phyloP scores from a whole-genome alignment of 441 rosid genomes.

The Cnidoscolus chayamansa region DNA sequence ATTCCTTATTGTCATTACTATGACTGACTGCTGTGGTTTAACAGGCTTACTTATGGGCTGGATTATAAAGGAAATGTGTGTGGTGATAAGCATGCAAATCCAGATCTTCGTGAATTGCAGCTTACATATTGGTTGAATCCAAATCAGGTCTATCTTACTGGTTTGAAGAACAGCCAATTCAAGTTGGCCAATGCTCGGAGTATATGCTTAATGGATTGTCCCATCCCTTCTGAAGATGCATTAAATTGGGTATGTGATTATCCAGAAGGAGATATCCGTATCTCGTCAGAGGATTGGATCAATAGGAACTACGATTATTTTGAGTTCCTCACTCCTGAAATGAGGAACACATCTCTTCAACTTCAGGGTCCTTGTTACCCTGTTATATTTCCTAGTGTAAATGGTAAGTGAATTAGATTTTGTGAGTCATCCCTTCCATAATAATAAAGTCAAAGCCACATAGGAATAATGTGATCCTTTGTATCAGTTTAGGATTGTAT shows the following conservation, averaged over 20 bases:
- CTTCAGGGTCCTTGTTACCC: conserved; percentile 99
- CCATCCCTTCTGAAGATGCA: conserved; percentile 69
- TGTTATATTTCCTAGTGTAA: conserved; percentile 80
- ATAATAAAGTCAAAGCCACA: not conserved
- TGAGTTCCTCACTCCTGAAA: conserved; percentile 88
- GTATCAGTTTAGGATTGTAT: conserved; percentile 2
- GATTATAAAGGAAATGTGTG: conserved; percentile 97
- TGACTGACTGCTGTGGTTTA: conserved; percentile 27
- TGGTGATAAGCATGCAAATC: conserved; percentile 76
- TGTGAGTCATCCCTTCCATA: not conserved
- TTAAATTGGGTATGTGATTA: conserved; percentile 96
- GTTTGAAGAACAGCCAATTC: conserved; percentile 70
- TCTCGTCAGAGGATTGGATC: conserved; percentile 78
- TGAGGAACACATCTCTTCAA: conserved; percentile 89
- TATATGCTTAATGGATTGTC: conserved; percentile 89
- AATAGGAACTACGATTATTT: conserved; percentile 86
- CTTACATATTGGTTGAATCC: conserved; percentile 92
- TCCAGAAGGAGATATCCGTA: conserved; percentile 91
- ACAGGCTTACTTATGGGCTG: conserved; percentile 85
- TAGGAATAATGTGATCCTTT: not conserved
- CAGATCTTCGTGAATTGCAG: conserved; percentile 69
- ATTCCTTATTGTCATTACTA: conserved; percentile 5
- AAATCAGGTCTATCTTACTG: conserved; percentile 93
- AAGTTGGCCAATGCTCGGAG: conserved; percentile 73
- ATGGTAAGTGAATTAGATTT: conserved; percentile 46